phyloP scores from a whole-genome alignment of 2,329 filamentous ascomycete genomes.

The Colletotrichum sojae region DNA sequence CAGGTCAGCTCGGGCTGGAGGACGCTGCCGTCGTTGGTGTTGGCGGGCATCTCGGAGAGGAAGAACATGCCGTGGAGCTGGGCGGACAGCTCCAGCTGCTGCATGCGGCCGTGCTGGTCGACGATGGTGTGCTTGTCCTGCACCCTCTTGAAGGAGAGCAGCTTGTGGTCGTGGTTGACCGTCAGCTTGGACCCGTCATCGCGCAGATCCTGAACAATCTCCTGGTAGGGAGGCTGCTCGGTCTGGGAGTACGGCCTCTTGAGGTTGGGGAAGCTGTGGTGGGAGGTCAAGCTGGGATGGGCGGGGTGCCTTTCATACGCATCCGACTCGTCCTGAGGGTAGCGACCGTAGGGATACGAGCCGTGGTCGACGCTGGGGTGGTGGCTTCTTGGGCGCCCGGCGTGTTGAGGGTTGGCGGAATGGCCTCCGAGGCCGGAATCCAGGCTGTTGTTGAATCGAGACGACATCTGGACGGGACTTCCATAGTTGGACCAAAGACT shows the following conservation, averaged over 20 bases:
- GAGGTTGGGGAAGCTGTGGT: constrained; percentile 68
- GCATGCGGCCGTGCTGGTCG: constrained; percentile 71
- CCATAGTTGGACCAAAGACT: constrained; percentile 73
- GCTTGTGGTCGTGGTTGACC: constrained; percentile 73
- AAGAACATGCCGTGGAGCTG: constrained; percentile 94
- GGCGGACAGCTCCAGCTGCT: constrained; percentile 75
- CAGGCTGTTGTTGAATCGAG: constrained; percentile 65
- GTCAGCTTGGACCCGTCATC: constrained; percentile 71
- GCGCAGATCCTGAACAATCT: constrained; percentile 73
- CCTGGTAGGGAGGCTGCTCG: constrained; percentile 69
- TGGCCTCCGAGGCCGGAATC: constrained; percentile 64
- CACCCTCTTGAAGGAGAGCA: constrained; percentile 69
- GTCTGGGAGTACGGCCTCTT: constrained; percentile 72
- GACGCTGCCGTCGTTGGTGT: constrained; percentile 67
- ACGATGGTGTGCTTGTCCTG: constrained; percentile 74
- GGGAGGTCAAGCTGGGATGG: constrained; percentile 62
- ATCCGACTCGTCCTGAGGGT: constrained; percentile 68
- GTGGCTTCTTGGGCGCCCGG: constrained; percentile 65
- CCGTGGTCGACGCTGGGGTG: constrained; percentile 65
- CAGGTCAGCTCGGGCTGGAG: constrained; percentile 90
- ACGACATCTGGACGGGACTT: constrained; percentile 67
- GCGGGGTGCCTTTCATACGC: constrained; percentile 67
- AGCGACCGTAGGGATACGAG: constrained; percentile 67
- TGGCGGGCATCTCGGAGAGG: constrained; percentile 82
- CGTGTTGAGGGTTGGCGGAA: constrained; percentile 62